Evolutionary conservation across 805 yeast species (phyloP), one percentile per base, ranked within the genome.

Genomic region (Scheffersomyces lignosus): DNA sequence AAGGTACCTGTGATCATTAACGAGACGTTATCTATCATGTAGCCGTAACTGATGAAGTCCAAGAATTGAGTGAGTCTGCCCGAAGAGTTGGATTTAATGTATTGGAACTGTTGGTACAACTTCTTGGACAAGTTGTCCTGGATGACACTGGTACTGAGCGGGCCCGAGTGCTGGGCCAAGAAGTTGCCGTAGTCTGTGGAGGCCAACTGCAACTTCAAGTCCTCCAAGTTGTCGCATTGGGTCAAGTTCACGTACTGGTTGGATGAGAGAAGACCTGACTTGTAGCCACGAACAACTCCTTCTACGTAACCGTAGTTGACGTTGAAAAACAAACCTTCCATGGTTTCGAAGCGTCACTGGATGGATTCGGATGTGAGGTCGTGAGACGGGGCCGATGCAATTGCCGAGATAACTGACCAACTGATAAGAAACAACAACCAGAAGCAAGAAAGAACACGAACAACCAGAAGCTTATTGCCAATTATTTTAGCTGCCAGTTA

Each of bases 1-100:
- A 93, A 78, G 0, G 99, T 89, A 15, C 99, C 99, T 1, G 97
- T 90, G 56, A 93, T 91, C 84, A 93, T 85, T 55, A 93, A 73
- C 16, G 93, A 87, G 27, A 93, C 96, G 62, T 93, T 93, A 67
- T 93, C 99, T 56, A 93, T 95, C 99, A 93, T 93, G 66, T 95
- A 93, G 8, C 97, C 95, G 58, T 90, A 93, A 31, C 95, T 83
- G 58, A 95, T 88, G 60, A 70, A 95, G 60, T 95, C 96, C 80
- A 93, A 75, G 57, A 91, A 89, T 60, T 81, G 78, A 29, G 87
- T 71, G 54, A 91, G 69, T 23, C 83, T 84, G 41, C 88, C 89
- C 24, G 83, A 81, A 4, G 96, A 81, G 61, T 91, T 96, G 30
- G 85, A 77, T 46, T 85, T 80, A 37, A 93, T 73, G 62, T 89